Base-by-base conservation (phyloP, 495 filamentous ascomycete genomes). In the Paragyromitra xinjiangensis region DNA sequence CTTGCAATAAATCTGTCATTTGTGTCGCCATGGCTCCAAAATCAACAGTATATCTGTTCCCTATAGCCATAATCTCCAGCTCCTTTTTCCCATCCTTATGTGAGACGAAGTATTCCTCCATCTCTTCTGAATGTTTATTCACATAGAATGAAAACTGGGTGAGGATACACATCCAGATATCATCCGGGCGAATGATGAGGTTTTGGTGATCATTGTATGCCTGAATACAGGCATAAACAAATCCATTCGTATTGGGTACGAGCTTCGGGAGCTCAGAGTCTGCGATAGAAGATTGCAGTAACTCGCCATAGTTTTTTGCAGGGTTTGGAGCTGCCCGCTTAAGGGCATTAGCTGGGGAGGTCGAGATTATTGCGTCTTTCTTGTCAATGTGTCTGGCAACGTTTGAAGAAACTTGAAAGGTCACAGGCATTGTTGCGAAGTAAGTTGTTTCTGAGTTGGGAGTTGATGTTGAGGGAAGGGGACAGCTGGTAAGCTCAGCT, bases 91-190 rank as follows among this genome's bases (percentile, higher is more conserved):
- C 22, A 44, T 16, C 85, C 34, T 84, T 50, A 73, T 87, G 84
- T 34, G 72, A 26, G 7, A 90, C 85, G 69, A 90, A 87, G 6
- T 73, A 56, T 5, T 78, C 67, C 8, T 85, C 83, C 34, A 89
- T 80, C 29, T 84, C 81, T 65, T 87, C 85, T 3, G 86, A 80
- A 77, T 88, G 82, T 1, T 82, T 83, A 53, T 87, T 87, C 72
- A 91, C 80, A 81, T 86, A 89, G 63, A 86, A 78, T 75, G 82
- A 86, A 9, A 91, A 82, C 77, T 90, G 88, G 4, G 85, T 84
- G 2, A 90, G 80, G 72, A 90, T 89, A 58, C 86, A 83, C 51
- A 90, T 84, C 89, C 89, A 91, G 55, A 91, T 83, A 78, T 91
- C 89, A 53, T 91, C 89, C 12, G 89, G 89, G 14, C 89, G 86